A percentile compares a stretch with the other conserved stretches of the same genome.
Conservation (phyloP, 345 rosid genomes). For the Capsella bursapastoris region DNA sequence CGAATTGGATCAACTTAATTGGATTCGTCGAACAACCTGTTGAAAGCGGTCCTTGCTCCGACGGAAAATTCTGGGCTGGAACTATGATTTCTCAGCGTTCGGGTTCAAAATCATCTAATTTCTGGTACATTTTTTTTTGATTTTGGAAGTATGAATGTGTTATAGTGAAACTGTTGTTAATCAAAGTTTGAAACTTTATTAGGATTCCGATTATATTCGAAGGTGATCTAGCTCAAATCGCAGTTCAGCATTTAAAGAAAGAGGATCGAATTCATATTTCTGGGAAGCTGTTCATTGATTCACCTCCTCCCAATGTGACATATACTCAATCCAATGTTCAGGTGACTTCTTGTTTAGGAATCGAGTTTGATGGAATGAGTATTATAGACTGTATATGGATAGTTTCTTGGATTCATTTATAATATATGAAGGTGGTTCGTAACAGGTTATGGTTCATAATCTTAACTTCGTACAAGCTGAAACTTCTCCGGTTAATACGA, state of each 20-base stretch:
- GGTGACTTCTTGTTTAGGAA: conserved; percentile 44
- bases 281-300: conserved; percentile 61
- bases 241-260: conserved; percentile 62
- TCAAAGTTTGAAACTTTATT: background rate
- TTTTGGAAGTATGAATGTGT: background rate
- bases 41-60: conserved; percentile 48
- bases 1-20: conserved; percentile 56
- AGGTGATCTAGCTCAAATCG: conserved; percentile 76
- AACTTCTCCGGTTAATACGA: background rate
- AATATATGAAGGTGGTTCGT: conserved; percentile 12
- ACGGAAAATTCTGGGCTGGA: conserved; percentile 64
- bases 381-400: background rate
- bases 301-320: conserved; percentile 49
- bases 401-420: conserved; percentile 6
- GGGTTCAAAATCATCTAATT: conserved; percentile 44
- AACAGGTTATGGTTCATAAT: conserved; percentile 68
- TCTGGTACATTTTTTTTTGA: conserved; percentile 29
- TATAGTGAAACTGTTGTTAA: background rate
- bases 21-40: conserved; percentile 59
- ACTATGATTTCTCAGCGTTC: conserved; percentile 58
- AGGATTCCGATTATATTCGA: conserved; percentile 82
- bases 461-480: conserved; percentile 60
- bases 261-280: conserved; percentile 62
- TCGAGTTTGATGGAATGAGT: conserved; percentile 16
- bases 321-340: conserved; percentile 53